Percentiles rank a stretch among this genome's conserved stretches.
phyloP scores from a whole-genome alignment of 306 rosid species.

The Trifolium subterraneum region DNA sequence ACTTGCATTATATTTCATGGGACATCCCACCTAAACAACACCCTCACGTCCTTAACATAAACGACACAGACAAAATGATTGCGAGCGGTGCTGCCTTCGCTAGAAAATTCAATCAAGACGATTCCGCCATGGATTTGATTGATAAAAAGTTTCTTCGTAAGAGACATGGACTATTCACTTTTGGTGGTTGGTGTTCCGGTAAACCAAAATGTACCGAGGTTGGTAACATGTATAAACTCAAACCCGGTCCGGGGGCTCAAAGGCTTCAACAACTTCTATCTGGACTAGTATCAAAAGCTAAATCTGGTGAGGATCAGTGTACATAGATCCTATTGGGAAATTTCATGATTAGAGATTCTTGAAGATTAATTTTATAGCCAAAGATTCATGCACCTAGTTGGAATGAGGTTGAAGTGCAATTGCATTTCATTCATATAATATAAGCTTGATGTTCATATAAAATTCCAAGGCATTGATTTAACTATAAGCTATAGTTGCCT shows the following conservation, averaged over 20 bases:
- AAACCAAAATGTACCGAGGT: conserved; percentile 72
- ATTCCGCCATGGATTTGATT: conserved; percentile 66
- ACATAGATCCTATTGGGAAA: conserved; percentile 53
- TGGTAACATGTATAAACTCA: conserved; percentile 67
- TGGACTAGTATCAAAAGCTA: conserved; percentile 47
- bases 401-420: conserved; percentile 38
- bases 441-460: conserved; percentile 24
- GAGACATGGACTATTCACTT: conserved; percentile 59
- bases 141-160: conserved; percentile 60
- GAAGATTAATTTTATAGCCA: conserved; percentile 27
- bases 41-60: conserved; percentile 76
- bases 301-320: conserved; percentile 68
- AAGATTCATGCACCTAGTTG: neutral
- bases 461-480: conserved; percentile 23
- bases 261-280: conserved; percentile 64
- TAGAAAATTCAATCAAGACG: conserved; percentile 68
- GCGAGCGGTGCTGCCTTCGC: conserved; percentile 84
- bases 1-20: conserved; percentile 90
- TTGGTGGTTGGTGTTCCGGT: conserved; percentile 95
- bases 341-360: conserved; percentile 40
- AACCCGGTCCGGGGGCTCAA: conserved; percentile 73
- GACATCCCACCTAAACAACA: conserved; percentile 87
- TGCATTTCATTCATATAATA: conserved; percentile 37
- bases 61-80: conserved; percentile 74
- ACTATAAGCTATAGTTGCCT: conserved; percentile 36